Conservation (phyloP, 1,139 yeast species). For the Spathaspora jeffriesii region DNA sequence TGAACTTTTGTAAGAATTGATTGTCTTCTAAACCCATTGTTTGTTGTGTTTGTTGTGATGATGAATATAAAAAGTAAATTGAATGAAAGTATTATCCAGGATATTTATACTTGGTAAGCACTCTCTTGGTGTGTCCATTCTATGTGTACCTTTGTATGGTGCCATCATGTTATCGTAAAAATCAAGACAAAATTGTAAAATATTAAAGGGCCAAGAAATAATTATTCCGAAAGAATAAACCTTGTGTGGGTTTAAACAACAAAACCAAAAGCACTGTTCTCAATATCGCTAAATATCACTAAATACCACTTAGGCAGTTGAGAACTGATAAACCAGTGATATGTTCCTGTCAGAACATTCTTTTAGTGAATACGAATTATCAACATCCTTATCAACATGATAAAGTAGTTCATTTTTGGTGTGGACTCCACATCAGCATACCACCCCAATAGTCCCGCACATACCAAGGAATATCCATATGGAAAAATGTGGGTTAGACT, state of each 20-base stretch:
- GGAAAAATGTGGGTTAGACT: background rate
- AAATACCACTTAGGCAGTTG: too few relatives aligned
- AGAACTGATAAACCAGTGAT: background rate
- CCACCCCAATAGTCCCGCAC: background rate
- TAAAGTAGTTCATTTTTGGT: background rate
- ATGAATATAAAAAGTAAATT: background rate
- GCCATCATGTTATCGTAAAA: background rate
- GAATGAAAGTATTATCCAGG: background rate
- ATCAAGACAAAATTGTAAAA: background rate
- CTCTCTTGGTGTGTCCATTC: background rate
- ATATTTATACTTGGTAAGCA: background rate
- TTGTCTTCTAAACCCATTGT: slow-evolving; percentile 43
- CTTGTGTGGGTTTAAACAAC: background rate
- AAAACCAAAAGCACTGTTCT: background rate
- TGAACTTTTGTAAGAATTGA: slow-evolving; percentile 27
- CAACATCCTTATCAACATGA: too few relatives aligned
- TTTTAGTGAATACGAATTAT: background rate
- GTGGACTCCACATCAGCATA: background rate
- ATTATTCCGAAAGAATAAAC: background rate
- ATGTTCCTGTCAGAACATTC: background rate
- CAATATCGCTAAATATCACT: too few relatives aligned
- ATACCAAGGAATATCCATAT: background rate
- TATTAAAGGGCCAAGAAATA: background rate
- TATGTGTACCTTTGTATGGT: background rate
- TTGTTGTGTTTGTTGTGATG: background rate